Percentiles rank a stretch among this genome's conserved stretches.
These are phyloP conservation scores for Cynara cardunculus DNA, from an alignment of 129 eudicot genomes.

Conservation along the genomic window DNA sequence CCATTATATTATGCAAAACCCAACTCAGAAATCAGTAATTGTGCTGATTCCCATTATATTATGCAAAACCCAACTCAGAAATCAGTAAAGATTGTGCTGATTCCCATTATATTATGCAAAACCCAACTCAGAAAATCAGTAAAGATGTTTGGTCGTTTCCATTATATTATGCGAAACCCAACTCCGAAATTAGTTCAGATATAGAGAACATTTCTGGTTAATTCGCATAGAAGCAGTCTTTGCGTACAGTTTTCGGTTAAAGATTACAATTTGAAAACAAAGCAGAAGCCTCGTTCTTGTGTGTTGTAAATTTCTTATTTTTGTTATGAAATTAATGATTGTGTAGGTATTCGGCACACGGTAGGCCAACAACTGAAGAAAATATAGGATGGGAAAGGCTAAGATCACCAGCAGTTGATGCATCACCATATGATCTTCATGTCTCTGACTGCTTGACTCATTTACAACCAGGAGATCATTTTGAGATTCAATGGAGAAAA, in stretches of 20 bases:
- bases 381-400: constrained; percentile 73
- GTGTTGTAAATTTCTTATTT: background rate
- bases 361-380: constrained; percentile 69
- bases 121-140: too few relatives aligned
- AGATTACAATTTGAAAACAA: background rate
- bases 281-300: background rate
- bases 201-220: background rate
- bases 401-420: constrained; percentile 66
- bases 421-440: constrained; percentile 58
- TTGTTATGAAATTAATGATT: background rate
- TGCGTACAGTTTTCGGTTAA: background rate
- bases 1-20: background rate
- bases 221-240: background rate
- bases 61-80: background rate
- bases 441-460: constrained; percentile 59
- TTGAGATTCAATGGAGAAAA: constrained; percentile 93
- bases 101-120: too few relatives aligned
- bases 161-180: background rate
- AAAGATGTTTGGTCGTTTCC: background rate
- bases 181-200: background rate
- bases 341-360: constrained; percentile 57
- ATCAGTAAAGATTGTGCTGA: background rate
- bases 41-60: background rate
- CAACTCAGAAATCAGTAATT: background rate
- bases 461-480: constrained; percentile 72